Conservation (phyloP, 768 basidiomycete species). For the Tylopilus subfusipes region DNA sequence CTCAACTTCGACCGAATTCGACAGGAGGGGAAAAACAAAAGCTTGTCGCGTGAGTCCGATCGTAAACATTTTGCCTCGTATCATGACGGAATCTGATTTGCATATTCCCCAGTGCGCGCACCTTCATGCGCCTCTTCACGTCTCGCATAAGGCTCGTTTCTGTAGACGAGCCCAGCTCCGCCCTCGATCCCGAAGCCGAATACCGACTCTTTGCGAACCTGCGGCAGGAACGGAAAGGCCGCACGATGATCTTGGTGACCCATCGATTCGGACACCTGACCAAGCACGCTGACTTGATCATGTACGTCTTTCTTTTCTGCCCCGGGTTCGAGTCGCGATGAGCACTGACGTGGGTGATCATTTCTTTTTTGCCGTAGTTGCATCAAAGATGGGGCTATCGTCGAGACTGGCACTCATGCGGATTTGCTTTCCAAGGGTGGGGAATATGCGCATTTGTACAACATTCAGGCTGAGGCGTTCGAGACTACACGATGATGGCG, state of each 20-base stretch:
- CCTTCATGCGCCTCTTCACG: constrained; percentile 39
- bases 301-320: constrained; percentile 29
- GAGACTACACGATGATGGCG: too few relatives aligned
- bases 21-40: constrained; percentile 33
- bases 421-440: constrained; percentile 29
- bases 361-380: constrained; percentile 32
- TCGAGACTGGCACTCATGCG: constrained; percentile 34
- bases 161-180: constrained; percentile 39
- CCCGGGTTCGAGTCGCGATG: not conserved
- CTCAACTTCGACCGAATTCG: not conserved
- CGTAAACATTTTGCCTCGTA: not conserved
- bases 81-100: too few relatives aligned
- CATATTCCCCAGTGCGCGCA: constrained; percentile 37
- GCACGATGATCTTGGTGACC: constrained; percentile 18
- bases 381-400: constrained; percentile 31
- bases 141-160: constrained; percentile 29
- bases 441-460: constrained; percentile 34
- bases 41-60: constrained; percentile 31
- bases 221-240: constrained; percentile 25
- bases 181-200: constrained; percentile 37
- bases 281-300: constrained; percentile 33
- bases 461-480: constrained; percentile 33
- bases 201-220: constrained; percentile 31
- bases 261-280: constrained; percentile 36
- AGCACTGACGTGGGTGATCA: not conserved